Evolutionary conservation across 163 green algal genomes (phyloP).

Genomic region (Chlamydomonas reinhardtii): DNA sequence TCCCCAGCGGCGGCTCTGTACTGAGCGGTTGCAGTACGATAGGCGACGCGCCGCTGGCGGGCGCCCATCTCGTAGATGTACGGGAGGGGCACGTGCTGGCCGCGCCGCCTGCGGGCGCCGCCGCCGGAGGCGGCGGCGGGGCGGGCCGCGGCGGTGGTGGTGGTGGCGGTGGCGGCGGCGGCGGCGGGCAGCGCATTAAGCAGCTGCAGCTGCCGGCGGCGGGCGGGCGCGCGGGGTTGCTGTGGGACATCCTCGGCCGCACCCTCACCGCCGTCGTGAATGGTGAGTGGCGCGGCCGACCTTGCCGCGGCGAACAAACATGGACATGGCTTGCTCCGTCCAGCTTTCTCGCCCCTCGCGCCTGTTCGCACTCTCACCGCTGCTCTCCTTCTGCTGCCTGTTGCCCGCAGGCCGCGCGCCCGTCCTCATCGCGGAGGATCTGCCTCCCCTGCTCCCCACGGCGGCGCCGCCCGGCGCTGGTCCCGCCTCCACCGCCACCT

Average conservation of each 20-base stretch:
- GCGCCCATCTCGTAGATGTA: background rate
- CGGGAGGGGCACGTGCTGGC: background rate
- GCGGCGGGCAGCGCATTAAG: background rate
- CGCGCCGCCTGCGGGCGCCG: background rate
- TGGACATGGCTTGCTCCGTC: too few relatives aligned
- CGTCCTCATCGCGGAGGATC: background rate
- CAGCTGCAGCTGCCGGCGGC: conserved; percentile 19
- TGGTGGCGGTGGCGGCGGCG: background rate
- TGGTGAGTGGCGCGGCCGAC: background rate
- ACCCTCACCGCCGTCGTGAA: conserved; percentile 14
- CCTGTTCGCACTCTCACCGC: too few relatives aligned
- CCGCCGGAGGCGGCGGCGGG: background rate
- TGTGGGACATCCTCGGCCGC: conserved; percentile 30
- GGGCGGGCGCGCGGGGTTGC: background rate
- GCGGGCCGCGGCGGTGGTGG: background rate
- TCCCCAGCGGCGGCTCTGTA: too few relatives aligned
- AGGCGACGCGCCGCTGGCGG: background rate
- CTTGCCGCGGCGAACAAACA: background rate
- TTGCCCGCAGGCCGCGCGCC: background rate
- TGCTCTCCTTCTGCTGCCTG: too few relatives aligned
- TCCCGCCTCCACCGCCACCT: background rate
- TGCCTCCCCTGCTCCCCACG: background rate
- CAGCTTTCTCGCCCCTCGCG: too few relatives aligned
- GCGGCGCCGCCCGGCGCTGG: background rate
- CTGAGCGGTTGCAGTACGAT: too few relatives aligned